phyloP scores from a whole-genome alignment of 345 rosid species.

The Nasturtium officinale region DNA sequence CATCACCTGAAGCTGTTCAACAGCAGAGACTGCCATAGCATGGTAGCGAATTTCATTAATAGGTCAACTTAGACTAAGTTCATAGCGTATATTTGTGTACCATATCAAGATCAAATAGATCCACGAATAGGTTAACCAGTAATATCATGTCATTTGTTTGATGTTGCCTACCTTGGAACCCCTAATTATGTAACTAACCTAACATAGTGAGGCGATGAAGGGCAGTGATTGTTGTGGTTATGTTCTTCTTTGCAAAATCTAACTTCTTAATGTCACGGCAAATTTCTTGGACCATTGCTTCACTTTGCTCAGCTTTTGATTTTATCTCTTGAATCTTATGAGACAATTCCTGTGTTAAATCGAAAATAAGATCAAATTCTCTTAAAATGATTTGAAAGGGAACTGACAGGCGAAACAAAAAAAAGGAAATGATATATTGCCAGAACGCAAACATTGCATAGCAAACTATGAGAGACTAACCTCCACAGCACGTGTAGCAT shows the following conservation, averaged over 20 bases:
- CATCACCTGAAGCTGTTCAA: slow-evolving; percentile 98
- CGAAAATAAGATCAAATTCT: slow-evolving; percentile 28
- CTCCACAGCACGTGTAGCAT: slow-evolving; percentile 97
- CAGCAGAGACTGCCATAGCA: slow-evolving; percentile 82
- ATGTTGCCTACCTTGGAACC: slow-evolving; percentile 7
- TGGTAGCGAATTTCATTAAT: slow-evolving; percentile 30
- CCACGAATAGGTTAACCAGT: background rate
- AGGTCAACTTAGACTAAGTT: slow-evolving; percentile 3
- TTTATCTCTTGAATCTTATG: slow-evolving; percentile 93
- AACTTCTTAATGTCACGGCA: slow-evolving; percentile 98
- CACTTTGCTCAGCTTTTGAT: slow-evolving; percentile 99
- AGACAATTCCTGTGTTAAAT: slow-evolving; percentile 72
- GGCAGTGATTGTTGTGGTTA: slow-evolving; percentile 96
- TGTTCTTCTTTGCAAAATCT: slow-evolving; percentile 99
- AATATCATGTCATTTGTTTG: slow-evolving; percentile 21
- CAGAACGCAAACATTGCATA: background rate
- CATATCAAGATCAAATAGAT: slow-evolving; percentile 19
- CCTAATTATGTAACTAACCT: slow-evolving; percentile 54
- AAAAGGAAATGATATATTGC: slow-evolving; percentile 1
- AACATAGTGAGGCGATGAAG: slow-evolving; percentile 99
- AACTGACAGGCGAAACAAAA: background rate
- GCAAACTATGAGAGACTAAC: slow-evolving; percentile 49
- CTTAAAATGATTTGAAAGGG: background rate
- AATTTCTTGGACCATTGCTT: slow-evolving; percentile 98
- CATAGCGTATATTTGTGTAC: background rate